Base-by-base conservation (phyloP, 1,284 basidiomycete species). In the Amylostereum areolatum region DNA sequence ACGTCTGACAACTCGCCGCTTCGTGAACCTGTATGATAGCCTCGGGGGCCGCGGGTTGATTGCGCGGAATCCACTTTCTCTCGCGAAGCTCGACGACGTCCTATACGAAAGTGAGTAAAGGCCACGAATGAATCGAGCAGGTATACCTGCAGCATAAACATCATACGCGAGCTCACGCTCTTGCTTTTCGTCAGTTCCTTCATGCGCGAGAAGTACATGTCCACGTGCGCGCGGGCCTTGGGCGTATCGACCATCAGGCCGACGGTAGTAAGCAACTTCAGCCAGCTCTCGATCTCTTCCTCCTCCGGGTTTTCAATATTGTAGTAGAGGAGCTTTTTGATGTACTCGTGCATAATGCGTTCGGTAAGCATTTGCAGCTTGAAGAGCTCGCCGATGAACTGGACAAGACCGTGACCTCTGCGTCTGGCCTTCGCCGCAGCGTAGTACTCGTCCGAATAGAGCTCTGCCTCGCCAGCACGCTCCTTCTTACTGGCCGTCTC, bases 361-460 rank as follows among this genome's bases (percentile, higher is more conserved):
- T 62, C 61, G 47, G 61, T 62, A 29, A 62, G 49, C 60, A 62
- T 59, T 69, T 81, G 86, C 35, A 97, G 75, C 75, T 97, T 97
- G 86, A 94, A 98, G 50, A 98, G 75, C 73, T 98, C 95, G 62
- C 96, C 95, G 57, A 98, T 97, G 72, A 99, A 97, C 66, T 91
- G 91, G 67, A 98, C 91, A 53, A 98, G 81, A 77, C 96, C 96
- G 25, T 97, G 85, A 68, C 95, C 93, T 57, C 91, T 89, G 56
- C 95, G 91, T 77, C 97, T 97, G 40, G 94, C 94, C 76, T 97
- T 97, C 67, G 95, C 89, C 18, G 90, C 91, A 46, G 88, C 89
- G 63, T 97, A 98, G 74, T 98, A 98, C 70, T 98, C 95, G 9
- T 97, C 93, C 4, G 91, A 96, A 61, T 97, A 89, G 43, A 94